phyloP scores from a whole-genome alignment of 371 early-diverging fungal genomes.

The Mucor saturninus region DNA sequence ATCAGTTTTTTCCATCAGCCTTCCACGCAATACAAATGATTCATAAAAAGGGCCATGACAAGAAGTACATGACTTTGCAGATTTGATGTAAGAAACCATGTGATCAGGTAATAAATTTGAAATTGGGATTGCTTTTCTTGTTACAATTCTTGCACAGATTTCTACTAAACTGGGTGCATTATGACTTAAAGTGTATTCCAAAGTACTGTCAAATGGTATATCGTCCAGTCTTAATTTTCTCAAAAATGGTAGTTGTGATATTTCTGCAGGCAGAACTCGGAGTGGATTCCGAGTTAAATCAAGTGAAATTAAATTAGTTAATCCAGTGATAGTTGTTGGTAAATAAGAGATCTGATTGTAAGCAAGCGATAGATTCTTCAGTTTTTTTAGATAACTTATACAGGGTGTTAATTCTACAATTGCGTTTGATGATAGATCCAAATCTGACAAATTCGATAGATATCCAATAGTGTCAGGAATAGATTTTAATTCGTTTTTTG shows the following conservation, averaged over 20 bases:
- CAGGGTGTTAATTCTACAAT: conserved; percentile 51
- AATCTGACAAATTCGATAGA: conserved; percentile 55
- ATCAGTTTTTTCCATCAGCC: conserved; percentile 67
- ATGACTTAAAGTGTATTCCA: conserved; percentile 30
- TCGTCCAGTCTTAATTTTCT: conserved; percentile 54
- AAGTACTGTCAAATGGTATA: conserved; percentile 38
- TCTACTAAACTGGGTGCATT: conserved; percentile 65
- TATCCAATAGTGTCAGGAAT: conserved; percentile 70
- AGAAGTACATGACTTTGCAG: conserved; percentile 74
- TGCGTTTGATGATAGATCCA: conserved; percentile 57
- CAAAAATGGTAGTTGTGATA: conserved; percentile 53
- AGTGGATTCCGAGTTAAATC: conserved; percentile 68
- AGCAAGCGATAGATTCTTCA: conserved; percentile 25
- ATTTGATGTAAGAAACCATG: conserved; percentile 63
- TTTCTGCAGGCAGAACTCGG: conserved; percentile 30
- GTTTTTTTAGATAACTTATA: conserved; percentile 40
- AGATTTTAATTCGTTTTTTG: conserved; percentile 58
- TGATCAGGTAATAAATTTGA: conserved; percentile 43
- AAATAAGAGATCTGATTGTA: conserved; percentile 31
- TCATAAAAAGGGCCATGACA: conserved; percentile 88
- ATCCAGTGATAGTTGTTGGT: conserved; percentile 69
- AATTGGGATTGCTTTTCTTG: conserved; percentile 63
- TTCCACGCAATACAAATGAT: conserved; percentile 54
- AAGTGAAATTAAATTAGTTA: conserved; percentile 61
- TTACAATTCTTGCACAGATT: conserved; percentile 72